Percentiles rank a stretch among this genome's conserved stretches.
Conservation (phyloP, 805 yeast genomes). For the Cyberlindnera samutprakarnensis region DNA sequence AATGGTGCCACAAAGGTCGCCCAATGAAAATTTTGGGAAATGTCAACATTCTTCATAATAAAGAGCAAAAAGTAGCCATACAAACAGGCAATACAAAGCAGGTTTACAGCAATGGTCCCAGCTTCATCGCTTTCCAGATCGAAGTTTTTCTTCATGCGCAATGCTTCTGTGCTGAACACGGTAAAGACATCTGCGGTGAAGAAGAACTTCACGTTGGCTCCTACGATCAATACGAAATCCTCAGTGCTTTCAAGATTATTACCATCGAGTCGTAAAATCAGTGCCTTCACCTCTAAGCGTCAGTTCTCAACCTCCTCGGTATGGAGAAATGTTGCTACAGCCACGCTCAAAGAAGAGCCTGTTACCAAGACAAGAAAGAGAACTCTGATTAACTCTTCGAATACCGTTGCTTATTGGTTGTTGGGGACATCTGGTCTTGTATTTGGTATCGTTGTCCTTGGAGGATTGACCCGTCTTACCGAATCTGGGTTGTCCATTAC, state of each 20-base stretch:
- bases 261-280: background rate
- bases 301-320: slow-evolving; percentile 8
- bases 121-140: slow-evolving; percentile 34
- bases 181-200: slow-evolving; percentile 13
- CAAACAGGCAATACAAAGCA: no score
- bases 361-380: slow-evolving; percentile 11
- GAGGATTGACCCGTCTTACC: slow-evolving; percentile 91
- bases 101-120: no score
- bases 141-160: slow-evolving; percentile 52
- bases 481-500: slow-evolving; percentile 95
- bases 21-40: slow-evolving; percentile 15
- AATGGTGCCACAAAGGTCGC: slow-evolving; percentile 1
- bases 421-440: slow-evolving; percentile 82
- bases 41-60: slow-evolving; percentile 1
- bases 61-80: no score
- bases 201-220: slow-evolving; percentile 13
- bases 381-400: slow-evolving; percentile 26
- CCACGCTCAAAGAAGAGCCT: background rate
- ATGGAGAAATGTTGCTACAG: background rate
- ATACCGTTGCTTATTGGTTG: slow-evolving; percentile 78
- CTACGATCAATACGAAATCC: slow-evolving; percentile 2
- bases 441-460: slow-evolving; percentile 92
- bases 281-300: slow-evolving; percentile 2
- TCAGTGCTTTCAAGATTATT: slow-evolving; percentile 2
- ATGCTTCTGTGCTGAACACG: slow-evolving; percentile 37